Conservation (phyloP, 2,329 filamentous ascomycete genomes). For the Curvularia verruculosa region DNA sequence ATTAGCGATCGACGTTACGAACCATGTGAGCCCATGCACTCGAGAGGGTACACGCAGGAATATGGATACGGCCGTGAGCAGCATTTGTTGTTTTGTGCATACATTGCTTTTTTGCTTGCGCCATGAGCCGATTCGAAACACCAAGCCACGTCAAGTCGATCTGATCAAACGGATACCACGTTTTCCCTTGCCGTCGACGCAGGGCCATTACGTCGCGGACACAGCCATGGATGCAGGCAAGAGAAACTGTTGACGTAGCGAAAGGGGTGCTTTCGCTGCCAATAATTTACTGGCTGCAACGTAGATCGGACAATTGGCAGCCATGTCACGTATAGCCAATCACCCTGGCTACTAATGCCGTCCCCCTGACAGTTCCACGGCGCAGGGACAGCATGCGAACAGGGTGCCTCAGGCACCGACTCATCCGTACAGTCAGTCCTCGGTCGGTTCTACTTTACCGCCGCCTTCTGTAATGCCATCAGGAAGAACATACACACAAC, state of each 20-base stretch:
- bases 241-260: slow-evolving; percentile 20
- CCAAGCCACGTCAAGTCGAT: neutral
- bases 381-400: slow-evolving; percentile 33
- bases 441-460: neutral
- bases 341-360: slow-evolving; percentile 20
- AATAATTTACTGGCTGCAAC: slow-evolving; percentile 13
- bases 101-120: neutral
- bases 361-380: slow-evolving; percentile 25
- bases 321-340: slow-evolving; percentile 21
- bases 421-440: slow-evolving; percentile 5
- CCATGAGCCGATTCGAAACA: slow-evolving; percentile 11
- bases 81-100: slow-evolving; percentile 3
- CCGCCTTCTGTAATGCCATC: neutral
- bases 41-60: no score
- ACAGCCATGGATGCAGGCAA: neutral
- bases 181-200: neutral
- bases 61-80: slow-evolving; percentile 1
- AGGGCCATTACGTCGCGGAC: neutral
- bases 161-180: neutral
- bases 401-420: slow-evolving; percentile 23
- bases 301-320: slow-evolving; percentile 20
- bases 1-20: slow-evolving; percentile 14
- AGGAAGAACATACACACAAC: no score
- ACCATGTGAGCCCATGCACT: slow-evolving; percentile 12
- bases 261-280: slow-evolving; percentile 19